Evolutionary conservation across 2,329 filamentous ascomycete species (phyloP), one percentile per base, ranked within the genome.

Genomic region (Colletotrichum zoysiae): DNA sequence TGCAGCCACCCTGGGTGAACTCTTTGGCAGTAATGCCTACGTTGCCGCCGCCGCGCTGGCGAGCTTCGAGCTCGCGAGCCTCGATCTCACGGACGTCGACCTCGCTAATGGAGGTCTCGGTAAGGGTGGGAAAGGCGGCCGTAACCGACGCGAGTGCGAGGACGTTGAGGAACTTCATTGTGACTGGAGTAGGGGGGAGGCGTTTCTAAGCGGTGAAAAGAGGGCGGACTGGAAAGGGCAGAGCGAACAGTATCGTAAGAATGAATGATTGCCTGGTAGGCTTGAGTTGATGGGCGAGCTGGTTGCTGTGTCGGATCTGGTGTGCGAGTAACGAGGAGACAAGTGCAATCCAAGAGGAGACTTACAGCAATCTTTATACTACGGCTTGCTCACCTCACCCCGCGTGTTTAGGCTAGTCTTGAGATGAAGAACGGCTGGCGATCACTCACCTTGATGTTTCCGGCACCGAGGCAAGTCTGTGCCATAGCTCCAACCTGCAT

Each of bases 1-100:
- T 67, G 75, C 76, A 78, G 40, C 76, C 76, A 46, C 73, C 70
- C 11, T 73, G 50, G 20, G 67, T 74, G 70, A 77, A 77, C 59
- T 78, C 76, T 46, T 76, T 77, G 59, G 75, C 69, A 1, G 67
- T 74, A n/a, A 48, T 55, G 12, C 74, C 74, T 2, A 77, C 74
- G 12, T 65, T 69, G 35, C 67, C 58, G 30, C 30, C 30, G 35
- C 62, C 26, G 38, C 57, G 57, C 71, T 76, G 74, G 65, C 75
- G 74, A 14, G 71, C 60, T 26, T 73, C 68, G 42, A 74, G 46
- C 1, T 65, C 50, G 38, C 50, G 42, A 5, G 48, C 53, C 30
- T 65, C 63, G 40, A 59, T 48, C 20, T 72, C 65, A 4, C 55
- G 65, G 12, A 60, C 60, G 23, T 70, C 48, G 16, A 56, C 51